Conservation (phyloP, 305 asterid genomes). For the Petunia hybrid region DNA sequence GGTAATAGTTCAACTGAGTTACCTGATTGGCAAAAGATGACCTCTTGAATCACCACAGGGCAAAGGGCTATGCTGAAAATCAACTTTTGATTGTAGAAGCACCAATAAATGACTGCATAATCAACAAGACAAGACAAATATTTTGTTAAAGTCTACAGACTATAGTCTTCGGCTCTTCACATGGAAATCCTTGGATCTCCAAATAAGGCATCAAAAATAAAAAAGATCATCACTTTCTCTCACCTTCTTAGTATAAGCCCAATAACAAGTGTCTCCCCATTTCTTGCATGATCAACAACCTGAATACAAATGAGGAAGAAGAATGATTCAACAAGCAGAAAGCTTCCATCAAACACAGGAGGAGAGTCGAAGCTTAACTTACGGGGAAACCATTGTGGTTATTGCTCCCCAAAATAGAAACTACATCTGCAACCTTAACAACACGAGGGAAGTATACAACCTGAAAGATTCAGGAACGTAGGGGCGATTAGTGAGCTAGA, state of each 20-base stretch:
- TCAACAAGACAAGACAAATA: conserved; percentile 17
- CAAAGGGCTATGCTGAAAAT: conserved; percentile 91
- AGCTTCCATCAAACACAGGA: conserved; percentile 24
- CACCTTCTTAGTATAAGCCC: conserved; percentile 95
- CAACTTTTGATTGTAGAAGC: conserved; percentile 91
- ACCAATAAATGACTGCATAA: conserved; percentile 92
- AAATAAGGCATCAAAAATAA: conserved; percentile 27
- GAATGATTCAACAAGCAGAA: conserved; percentile 34
- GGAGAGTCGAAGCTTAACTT: conserved; percentile 48
- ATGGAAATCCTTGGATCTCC: not conserved
- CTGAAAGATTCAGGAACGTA: conserved; percentile 48
- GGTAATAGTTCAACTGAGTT: conserved; percentile 20
- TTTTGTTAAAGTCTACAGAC: conserved; percentile 17
- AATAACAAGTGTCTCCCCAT: conserved; percentile 91
- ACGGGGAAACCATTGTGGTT: conserved; percentile 96
- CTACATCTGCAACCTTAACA: conserved; percentile 83
- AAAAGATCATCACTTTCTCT: conserved; percentile 25
- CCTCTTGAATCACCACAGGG: conserved; percentile 77
- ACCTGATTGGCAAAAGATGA: conserved; percentile 88
- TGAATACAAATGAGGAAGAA: conserved; percentile 37
- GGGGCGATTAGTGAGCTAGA: conserved; percentile 32
- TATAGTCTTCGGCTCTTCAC: not conserved
- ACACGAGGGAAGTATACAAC: conserved; percentile 92
- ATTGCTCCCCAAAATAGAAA: conserved; percentile 88
- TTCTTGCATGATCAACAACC: conserved; percentile 92